Conservation (phyloP, 495 filamentous ascomycete genomes). For the Entonaema liquescens region DNA sequence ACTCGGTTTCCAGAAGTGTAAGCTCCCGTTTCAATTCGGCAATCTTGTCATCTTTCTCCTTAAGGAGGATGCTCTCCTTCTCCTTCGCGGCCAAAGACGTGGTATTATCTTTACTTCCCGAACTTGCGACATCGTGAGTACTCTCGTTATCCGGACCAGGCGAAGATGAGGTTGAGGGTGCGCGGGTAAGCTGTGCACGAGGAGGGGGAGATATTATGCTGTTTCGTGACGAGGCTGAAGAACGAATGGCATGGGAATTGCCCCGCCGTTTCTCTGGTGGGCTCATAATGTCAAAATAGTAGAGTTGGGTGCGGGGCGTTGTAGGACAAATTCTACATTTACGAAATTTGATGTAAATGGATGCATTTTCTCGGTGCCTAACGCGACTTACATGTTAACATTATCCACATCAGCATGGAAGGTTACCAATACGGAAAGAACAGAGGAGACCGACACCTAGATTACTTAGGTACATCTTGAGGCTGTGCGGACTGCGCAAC, state of each 20-base stretch:
- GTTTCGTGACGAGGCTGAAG: constrained; percentile 33
- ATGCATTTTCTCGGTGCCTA: constrained; percentile 19
- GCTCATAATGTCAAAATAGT: constrained; percentile 39
- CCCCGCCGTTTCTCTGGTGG: constrained; percentile 48
- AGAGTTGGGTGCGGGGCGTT: constrained; percentile 10
- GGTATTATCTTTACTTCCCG: constrained; percentile 26
- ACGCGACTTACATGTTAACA: constrained; percentile 14
- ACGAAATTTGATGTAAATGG: constrained; percentile 9
- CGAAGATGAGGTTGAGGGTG: constrained; percentile 48
- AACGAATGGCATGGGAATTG: constrained; percentile 37
- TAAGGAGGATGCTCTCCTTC: constrained; percentile 44
- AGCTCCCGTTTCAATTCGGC: constrained; percentile 56
- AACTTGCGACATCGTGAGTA: constrained; percentile 23
- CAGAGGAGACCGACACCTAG: not conserved
- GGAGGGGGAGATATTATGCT: constrained; percentile 52
- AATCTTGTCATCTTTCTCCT: constrained; percentile 55
- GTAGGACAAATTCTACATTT: constrained; percentile 1
- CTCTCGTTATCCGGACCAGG: constrained; percentile 45
- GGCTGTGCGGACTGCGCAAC: constrained; percentile 22
- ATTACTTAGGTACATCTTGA: constrained; percentile 7
- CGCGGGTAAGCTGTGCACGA: constrained; percentile 48
- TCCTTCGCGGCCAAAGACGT: constrained; percentile 37
- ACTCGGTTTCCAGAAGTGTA: constrained; percentile 54
- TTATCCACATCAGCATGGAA: constrained; percentile 19
- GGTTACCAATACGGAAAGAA: constrained; percentile 17